Evolutionary conservation across 371 early-diverging fungal species (phyloP).

Genomic region (Mortierella sp.): DNA sequence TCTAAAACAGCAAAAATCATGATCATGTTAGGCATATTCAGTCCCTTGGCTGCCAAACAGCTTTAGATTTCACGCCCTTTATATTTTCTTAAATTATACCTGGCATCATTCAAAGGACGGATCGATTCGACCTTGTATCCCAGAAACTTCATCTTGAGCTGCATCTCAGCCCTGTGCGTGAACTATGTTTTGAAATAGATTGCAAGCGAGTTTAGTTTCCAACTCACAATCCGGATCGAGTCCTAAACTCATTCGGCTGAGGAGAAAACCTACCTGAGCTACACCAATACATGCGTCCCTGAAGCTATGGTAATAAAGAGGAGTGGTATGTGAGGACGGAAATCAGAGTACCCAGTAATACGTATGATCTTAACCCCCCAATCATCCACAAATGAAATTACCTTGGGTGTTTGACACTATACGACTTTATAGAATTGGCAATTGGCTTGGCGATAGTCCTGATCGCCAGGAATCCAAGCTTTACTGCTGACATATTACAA

Average conservation of each 20-base stretch:
- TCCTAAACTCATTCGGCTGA: background rate
- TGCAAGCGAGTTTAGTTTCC: background rate
- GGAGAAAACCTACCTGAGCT: slow-evolving; percentile 71
- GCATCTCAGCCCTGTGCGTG: slow-evolving; percentile 80
- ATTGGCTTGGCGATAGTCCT: slow-evolving; percentile 88
- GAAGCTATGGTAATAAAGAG: slow-evolving; percentile 55
- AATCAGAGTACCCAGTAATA: background rate
- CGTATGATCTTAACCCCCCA: too few species aligned
- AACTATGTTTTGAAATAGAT: slow-evolving; percentile 48
- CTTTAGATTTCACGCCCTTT: background rate
- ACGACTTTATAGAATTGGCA: slow-evolving; percentile 84
- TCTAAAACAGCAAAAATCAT: slow-evolving; percentile 42
- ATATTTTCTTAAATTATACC: slow-evolving; percentile 44
- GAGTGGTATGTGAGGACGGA: background rate
- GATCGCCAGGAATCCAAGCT: slow-evolving; percentile 75
- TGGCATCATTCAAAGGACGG: slow-evolving; percentile 87
- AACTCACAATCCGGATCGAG: background rate
- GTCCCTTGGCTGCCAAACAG: too few species aligned
- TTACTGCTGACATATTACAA: slow-evolving; percentile 66
- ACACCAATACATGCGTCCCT: slow-evolving; percentile 85
- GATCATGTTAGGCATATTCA: too few species aligned
- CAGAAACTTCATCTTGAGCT: slow-evolving; percentile 84
- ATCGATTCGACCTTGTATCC: slow-evolving; percentile 85
- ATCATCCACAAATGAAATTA: slow-evolving; percentile 15
- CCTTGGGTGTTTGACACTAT: slow-evolving; percentile 75